phyloP scores from a whole-genome alignment of 768 basidiomycete genomes.

The Naganishia vaughanmartiniae region DNA sequence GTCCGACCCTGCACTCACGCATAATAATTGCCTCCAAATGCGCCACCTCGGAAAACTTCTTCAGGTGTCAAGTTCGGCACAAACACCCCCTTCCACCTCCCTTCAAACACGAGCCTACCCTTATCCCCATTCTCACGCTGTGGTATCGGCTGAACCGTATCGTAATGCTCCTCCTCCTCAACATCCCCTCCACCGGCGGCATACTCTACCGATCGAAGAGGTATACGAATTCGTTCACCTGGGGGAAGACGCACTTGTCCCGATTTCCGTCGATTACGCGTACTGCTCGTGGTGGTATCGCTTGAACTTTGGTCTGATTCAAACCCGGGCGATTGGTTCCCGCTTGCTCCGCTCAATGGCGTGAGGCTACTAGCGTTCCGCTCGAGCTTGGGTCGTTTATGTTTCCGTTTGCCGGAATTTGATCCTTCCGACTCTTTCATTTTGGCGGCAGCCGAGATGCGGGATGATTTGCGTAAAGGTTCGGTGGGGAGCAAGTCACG shows the following conservation, averaged over 20 bases:
- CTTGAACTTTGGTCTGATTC: neutral
- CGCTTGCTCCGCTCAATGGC: slow-evolving; percentile 1
- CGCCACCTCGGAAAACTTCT: slow-evolving; percentile 49
- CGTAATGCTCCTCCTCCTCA: slow-evolving; percentile 12
- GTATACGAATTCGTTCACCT: slow-evolving; percentile 33
- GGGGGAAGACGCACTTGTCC: slow-evolving; percentile 4
- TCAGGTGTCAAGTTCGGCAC: slow-evolving; percentile 50
- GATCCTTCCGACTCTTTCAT: slow-evolving; percentile 20
- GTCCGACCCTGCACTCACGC: slow-evolving; percentile 32
- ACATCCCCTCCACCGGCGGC: slow-evolving; percentile 16
- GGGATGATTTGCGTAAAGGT: slow-evolving; percentile 7
- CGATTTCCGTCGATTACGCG: neutral
- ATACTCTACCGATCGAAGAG: slow-evolving; percentile 18
- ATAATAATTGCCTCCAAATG: slow-evolving; percentile 50
- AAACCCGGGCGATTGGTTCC: neutral
- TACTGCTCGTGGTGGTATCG: neutral
- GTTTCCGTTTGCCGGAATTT: neutral
- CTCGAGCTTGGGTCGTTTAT: slow-evolving; percentile 8
- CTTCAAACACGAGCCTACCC: slow-evolving; percentile 45
- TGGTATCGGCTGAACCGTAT: slow-evolving; percentile 28
- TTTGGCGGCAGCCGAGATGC: slow-evolving; percentile 8
- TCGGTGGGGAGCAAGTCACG: slow-evolving; percentile 2
- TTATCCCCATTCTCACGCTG: slow-evolving; percentile 34
- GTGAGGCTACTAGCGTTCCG: neutral
- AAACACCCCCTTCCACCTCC: slow-evolving; percentile 44